Evolutionary conservation across 1,139 yeast genomes (phyloP), one percentile per base, ranked within the genome.

Genomic region (Eremothecium coryli): DNA sequence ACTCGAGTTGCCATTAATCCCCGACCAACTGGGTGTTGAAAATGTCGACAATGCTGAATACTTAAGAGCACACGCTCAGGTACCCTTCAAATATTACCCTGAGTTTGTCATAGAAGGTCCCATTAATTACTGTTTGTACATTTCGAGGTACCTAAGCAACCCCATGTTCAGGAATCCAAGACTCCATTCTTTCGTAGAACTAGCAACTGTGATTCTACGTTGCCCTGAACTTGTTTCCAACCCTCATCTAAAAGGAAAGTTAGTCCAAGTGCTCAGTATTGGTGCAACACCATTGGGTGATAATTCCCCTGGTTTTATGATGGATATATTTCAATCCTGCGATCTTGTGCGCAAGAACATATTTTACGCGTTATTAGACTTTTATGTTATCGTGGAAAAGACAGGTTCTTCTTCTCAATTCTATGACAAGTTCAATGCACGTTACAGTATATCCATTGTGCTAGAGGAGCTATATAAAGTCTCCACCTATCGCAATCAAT

Each of bases 391-490:
- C 70, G 90, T 88, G 38, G 99, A 90, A 56, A 85, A 84, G 53
- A 93, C 98, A 0, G 98, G 98, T 5, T 82, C 96, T 3, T 78
- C 93, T 4, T 78, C 94, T 0, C 98, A 90, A 59, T 90, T 90
- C 56, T 90, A 90, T 57, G 99, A 90, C 60, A 90, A 90, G 58
- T 90, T 93, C 63, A 88, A 85, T 58, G 75, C 85, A 32, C 71
- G 98, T 56, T 90, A 76, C 58, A 81, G 85, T 54, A 84, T 88
- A 29, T 80, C 96, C 1, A 74, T 75, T 33, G 80, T 93, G 28
- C 64, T 93, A 50, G 90, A 84, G 55, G 77, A 78, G 45, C 65
- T 90, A 35, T 90, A 97, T 94, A 72, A 77, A 41, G 73, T 73
- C 46, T 76, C 76, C 17, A 55, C 64, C 20, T 88, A 82, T 60